A percentile compares a stretch with the other conserved stretches of the same genome.
These are phyloP conservation scores for Misopates orontium DNA, from an alignment of 257 asterid genomes.

Conservation along the genomic window DNA sequence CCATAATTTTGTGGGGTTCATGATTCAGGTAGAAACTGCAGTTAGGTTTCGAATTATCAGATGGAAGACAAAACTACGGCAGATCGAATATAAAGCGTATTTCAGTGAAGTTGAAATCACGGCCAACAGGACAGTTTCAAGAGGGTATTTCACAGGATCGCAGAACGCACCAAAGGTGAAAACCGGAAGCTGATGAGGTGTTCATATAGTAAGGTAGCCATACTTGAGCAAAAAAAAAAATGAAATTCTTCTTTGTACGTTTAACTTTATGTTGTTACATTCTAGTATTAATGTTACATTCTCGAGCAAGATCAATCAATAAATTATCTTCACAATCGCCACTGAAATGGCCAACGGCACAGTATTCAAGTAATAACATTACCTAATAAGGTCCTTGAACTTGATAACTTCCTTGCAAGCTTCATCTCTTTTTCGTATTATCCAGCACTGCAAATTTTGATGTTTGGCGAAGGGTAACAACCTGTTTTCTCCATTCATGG, in stretches of 20 bases:
- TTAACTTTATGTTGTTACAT: neutral
- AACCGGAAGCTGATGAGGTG: slow-evolving; percentile 17
- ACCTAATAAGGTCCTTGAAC: slow-evolving; percentile 4
- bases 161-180: slow-evolving; percentile 9
- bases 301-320: neutral
- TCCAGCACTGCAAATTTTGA: slow-evolving; percentile 30
- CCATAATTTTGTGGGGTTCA: slow-evolving; percentile 12
- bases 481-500: slow-evolving; percentile 78
- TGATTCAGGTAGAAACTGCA: slow-evolving; percentile 35
- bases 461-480: slow-evolving; percentile 47
- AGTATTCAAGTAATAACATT: neutral
- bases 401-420: neutral
- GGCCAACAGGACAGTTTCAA: slow-evolving; percentile 30
- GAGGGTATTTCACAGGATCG: slow-evolving; percentile 26
- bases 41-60: slow-evolving; percentile 45
- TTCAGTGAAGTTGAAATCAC: slow-evolving; percentile 17
- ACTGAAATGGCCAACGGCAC: neutral
- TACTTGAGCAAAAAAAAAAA: slow-evolving; percentile 6
- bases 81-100: slow-evolving; percentile 32
- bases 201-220: neutral
- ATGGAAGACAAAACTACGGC: slow-evolving; percentile 53
- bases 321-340: too few relatives aligned
- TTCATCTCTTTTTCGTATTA: slow-evolving; percentile 17
- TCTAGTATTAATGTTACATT: slow-evolving; percentile 2
- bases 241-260: slow-evolving; percentile 10